phyloP scores from a whole-genome alignment of 345 rosid species.

The Eucalyptus decipiens region DNA sequence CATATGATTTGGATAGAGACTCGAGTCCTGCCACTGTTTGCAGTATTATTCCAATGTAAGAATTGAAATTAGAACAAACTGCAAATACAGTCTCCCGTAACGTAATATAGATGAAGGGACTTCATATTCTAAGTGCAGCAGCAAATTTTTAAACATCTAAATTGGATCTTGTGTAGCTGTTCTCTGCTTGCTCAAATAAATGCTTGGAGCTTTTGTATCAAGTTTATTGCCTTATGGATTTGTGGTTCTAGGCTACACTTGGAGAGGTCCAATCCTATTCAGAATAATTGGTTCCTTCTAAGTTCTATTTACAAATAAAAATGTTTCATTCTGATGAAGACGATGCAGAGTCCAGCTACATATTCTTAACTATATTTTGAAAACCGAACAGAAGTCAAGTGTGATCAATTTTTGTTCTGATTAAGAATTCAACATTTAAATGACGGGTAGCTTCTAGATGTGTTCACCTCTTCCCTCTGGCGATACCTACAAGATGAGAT shows the following conservation, averaged over 20 bases:
- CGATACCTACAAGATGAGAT: neutral
- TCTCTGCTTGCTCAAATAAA: neutral
- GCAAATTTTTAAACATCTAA: neutral
- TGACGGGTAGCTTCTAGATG: neutral
- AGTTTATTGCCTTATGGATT: neutral
- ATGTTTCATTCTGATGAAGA: neutral
- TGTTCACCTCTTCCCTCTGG: neutral
- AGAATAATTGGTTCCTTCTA: neutral
- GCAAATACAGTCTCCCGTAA: neutral
- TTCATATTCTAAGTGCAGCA: neutral
- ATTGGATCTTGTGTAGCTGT: neutral
- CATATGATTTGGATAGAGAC: neutral
- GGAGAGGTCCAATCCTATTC: neutral
- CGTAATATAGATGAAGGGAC: neutral
- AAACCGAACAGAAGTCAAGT: neutral
- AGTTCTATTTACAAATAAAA: neutral
- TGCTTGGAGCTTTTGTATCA: neutral
- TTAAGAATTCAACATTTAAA: neutral
- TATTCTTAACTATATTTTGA: neutral
- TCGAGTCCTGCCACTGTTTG: neutral
- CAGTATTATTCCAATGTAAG: neutral
- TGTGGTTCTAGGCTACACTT: neutral
- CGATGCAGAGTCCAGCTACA: neutral
- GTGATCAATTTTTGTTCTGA: neutral
- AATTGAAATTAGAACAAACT: neutral